A percentile compares a stretch with the other conserved stretches of the same genome.
Conservation (phyloP, 139 green algal genomes). For the Coelastrella sp. region DNA sequence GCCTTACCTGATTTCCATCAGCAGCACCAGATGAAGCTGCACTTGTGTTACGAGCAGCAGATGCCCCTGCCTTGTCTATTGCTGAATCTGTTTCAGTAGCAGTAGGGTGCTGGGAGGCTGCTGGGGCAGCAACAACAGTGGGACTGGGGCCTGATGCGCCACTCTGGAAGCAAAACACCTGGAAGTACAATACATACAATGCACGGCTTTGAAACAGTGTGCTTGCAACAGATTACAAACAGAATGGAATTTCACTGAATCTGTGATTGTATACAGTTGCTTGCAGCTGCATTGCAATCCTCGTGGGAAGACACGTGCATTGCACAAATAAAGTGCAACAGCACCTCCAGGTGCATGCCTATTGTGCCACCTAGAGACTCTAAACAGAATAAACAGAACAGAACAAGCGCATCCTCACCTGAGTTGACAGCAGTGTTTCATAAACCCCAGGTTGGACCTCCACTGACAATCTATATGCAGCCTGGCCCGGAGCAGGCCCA, state of each 20-base stretch:
- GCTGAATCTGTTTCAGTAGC: no score
- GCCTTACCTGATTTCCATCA: not conserved
- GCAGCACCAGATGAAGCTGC: no score
- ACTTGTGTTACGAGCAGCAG: no score
- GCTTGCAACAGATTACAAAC: not conserved
- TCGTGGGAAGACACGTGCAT: no score
- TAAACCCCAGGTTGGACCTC: conserved; percentile 60
- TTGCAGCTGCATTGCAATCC: no score
- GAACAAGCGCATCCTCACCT: conserved; percentile 24
- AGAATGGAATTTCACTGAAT: no score
- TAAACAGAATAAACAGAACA: not conserved
- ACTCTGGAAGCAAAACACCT: conserved; percentile 64
- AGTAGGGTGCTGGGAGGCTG: no score
- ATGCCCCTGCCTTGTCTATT: no score
- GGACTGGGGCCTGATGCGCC: not conserved
- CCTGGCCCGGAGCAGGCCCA: conserved; percentile 39
- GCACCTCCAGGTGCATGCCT: no score
- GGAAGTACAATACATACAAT: not conserved
- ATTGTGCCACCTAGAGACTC: no score
- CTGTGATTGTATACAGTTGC: no score
- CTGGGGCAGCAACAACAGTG: not conserved
- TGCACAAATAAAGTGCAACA: no score
- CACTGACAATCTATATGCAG: conserved; percentile 57
- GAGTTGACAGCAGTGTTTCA: conserved; percentile 60
- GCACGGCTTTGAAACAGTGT: not conserved